Evolutionary conservation across 169 alveolate genomes (phyloP).

Genomic region (Eimeria zaria): DNA sequence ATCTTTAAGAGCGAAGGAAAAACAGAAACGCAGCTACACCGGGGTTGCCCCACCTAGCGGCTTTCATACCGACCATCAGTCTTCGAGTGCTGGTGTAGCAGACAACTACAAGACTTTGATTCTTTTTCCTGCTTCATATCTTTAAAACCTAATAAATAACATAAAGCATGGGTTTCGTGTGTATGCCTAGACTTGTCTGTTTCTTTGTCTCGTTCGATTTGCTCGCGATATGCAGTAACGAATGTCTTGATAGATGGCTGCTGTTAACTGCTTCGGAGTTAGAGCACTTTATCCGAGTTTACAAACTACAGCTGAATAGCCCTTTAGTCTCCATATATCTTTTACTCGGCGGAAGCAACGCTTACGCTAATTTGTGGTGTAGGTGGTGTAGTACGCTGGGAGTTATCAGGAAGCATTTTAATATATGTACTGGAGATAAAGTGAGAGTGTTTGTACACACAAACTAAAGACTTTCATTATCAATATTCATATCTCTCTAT

Average conservation of each 20-base stretch:
- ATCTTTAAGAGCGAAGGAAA: neutral
- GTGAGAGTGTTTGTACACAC: too few relatives aligned
- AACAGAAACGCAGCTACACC: neutral
- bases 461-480: too few relatives aligned
- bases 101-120: neutral
- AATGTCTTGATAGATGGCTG: neutral
- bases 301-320: neutral
- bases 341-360: too few relatives aligned
- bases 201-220: neutral
- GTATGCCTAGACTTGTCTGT: neutral
- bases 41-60: neutral
- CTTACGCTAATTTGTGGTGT: too few relatives aligned
- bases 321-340: neutral
- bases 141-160: neutral
- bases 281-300: too few relatives aligned
- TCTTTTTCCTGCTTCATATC: neutral
- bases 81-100: neutral
- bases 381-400: too few relatives aligned
- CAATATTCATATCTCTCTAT: too few relatives aligned
- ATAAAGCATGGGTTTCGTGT: neutral
- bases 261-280: neutral
- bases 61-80: neutral
- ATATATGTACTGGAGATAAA: too few relatives aligned
- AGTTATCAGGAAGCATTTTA: too few relatives aligned
- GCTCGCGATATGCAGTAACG: neutral